Percentiles rank a stretch among this genome's conserved stretches.
Conservation (phyloP, 75 land plant species). For the Selaginella moellendorffii region DNA sequence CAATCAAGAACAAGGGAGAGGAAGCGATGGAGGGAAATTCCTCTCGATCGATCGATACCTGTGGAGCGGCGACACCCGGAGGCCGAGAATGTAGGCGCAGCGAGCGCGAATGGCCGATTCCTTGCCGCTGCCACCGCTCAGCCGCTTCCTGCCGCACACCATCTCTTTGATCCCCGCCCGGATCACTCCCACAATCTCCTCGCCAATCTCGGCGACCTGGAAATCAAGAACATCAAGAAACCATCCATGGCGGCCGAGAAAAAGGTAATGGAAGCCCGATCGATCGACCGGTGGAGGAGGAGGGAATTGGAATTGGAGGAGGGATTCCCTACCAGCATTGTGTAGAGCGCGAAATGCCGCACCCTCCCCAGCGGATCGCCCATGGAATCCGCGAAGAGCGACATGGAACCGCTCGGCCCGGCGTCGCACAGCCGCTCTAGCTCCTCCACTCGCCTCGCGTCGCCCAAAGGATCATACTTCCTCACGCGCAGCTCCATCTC, state of each 20-base stretch:
- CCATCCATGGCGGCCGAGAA: neutral
- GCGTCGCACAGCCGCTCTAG: slow-evolving; percentile 45
- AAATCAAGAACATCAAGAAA: too few species aligned
- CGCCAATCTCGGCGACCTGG: slow-evolving; percentile 11
- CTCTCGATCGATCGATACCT: slow-evolving; percentile 18
- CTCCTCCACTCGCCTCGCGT: slow-evolving; percentile 26
- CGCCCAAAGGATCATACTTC: slow-evolving; percentile 22
- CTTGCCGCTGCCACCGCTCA: neutral
- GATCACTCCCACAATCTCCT: slow-evolving; percentile 37
- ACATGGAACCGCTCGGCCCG: slow-evolving; percentile 29
- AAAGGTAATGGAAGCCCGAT: neutral
- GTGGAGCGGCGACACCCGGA: slow-evolving; percentile 38
- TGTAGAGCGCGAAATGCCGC: slow-evolving; percentile 60
- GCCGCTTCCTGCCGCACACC: slow-evolving; percentile 35
- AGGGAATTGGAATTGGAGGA: neutral
- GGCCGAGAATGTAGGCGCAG: slow-evolving; percentile 41
- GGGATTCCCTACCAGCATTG: slow-evolving; percentile 54
- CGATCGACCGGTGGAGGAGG: neutral
- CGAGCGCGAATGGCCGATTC: slow-evolving; percentile 10
- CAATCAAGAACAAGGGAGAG: too few species aligned
- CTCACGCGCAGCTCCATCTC: slow-evolving; percentile 26
- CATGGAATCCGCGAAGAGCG: slow-evolving; percentile 49
- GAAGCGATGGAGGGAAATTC: neutral
- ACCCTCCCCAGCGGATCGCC: slow-evolving; percentile 85
- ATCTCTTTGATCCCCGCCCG: slow-evolving; percentile 57